These are phyloP conservation scores for Botrytis porri DNA, from an alignment of 2,329 filamentous ascomycete species.

Conservation along the genomic window DNA sequence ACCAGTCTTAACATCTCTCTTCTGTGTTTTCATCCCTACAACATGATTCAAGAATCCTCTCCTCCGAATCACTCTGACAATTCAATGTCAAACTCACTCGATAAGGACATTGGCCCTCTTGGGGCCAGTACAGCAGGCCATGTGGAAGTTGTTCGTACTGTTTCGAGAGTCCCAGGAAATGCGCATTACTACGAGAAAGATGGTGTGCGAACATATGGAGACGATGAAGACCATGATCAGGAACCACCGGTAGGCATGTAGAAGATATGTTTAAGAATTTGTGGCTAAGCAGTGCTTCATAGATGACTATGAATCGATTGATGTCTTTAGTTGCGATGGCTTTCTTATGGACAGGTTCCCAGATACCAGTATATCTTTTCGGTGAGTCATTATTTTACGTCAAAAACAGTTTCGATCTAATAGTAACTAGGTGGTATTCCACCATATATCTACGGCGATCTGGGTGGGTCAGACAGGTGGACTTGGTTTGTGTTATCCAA, in stretches of 20 bases:
- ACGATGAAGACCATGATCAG: slow-evolving; percentile 47
- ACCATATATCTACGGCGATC: slow-evolving; percentile 55
- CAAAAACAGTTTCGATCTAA: neutral
- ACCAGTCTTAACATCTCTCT: neutral
- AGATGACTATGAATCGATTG: slow-evolving; percentile 55
- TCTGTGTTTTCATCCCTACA: neutral
- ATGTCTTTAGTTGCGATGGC: slow-evolving; percentile 56
- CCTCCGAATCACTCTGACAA: slow-evolving; percentile 17
- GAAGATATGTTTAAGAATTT: neutral
- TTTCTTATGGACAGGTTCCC: slow-evolving; percentile 59
- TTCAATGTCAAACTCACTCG: slow-evolving; percentile 27
- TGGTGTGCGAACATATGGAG: slow-evolving; percentile 45
- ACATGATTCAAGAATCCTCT: neutral
- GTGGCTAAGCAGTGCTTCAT: slow-evolving; percentile 47
- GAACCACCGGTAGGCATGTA: slow-evolving; percentile 44
- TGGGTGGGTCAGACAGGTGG: slow-evolving; percentile 50
- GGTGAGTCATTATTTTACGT: slow-evolving; percentile 33
- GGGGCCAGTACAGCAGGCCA: neutral
- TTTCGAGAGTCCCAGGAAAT: slow-evolving; percentile 29
- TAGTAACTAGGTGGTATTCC: slow-evolving; percentile 43
- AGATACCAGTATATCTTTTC: slow-evolving; percentile 57
- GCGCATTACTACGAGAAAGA: slow-evolving; percentile 26
- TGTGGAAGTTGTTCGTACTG: slow-evolving; percentile 2
- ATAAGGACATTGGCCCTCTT: slow-evolving; percentile 24
- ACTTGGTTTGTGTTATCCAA: slow-evolving; percentile 45